phyloP scores from a whole-genome alignment of 73 alveolate species.

The Paraurostyla sp. region DNA sequence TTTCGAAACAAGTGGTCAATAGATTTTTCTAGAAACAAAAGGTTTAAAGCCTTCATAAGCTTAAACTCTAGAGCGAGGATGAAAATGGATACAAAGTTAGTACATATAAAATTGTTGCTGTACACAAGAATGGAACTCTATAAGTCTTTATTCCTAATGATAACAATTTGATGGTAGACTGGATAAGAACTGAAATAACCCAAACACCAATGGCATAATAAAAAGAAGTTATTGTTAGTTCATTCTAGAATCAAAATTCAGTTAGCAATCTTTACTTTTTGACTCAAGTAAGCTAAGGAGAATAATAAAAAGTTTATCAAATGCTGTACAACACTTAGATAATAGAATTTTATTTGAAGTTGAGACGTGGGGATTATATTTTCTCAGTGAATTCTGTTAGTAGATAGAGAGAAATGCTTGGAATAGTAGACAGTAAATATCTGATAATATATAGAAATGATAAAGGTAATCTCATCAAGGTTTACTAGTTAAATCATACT shows the following conservation, averaged over 20 bases:
- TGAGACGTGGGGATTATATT: not conserved
- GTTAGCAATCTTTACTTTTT: not conserved
- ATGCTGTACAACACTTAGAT: conserved; percentile 41
- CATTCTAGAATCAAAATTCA: conserved; percentile 35
- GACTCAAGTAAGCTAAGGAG: not conserved
- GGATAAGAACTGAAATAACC: conserved; percentile 23
- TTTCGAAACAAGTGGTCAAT: not conserved
- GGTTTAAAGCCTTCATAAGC: conserved; percentile 45
- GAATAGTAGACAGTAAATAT: conserved; percentile 36
- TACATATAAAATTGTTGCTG: not conserved
- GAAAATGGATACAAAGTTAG: conserved; percentile 41
- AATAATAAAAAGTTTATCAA: not conserved
- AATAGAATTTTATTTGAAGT: conserved; percentile 16
- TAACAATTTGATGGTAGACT: not conserved
- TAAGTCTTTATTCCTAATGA: conserved; percentile 12
- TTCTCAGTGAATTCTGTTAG: conserved; percentile 38
- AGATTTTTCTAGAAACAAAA: not conserved
- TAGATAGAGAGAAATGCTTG: conserved; percentile 48
- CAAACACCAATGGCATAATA: conserved; percentile 21
- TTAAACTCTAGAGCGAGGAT: conserved; percentile 25
- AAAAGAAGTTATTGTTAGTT: conserved; percentile 1
- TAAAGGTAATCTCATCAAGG: conserved; percentile 43
- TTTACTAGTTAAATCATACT: conserved; percentile 28
- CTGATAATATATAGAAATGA: conserved; percentile 44
- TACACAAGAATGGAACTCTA: conserved; percentile 46